Evolutionary conservation across 2,329 filamentous ascomycete genomes (phyloP), one percentile per base, ranked within the genome.

Genomic region (Cytospora piceae): DNA sequence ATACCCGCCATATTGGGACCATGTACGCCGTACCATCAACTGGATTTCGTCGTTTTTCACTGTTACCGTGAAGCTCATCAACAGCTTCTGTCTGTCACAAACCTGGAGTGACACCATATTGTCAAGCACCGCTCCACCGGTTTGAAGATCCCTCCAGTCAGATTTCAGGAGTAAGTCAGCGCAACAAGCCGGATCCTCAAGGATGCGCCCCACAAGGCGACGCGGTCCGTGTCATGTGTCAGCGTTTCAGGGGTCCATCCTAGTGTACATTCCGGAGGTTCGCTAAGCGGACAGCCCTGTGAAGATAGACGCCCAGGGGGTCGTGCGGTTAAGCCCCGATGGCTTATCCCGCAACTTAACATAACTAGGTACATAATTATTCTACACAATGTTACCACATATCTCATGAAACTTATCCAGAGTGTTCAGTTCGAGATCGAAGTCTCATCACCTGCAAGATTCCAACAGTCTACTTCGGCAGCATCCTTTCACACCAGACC

Each of bases 401-500:
- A 29, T 29, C 27, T 29, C 27, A 29, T 29, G 27, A n/a, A n/a
- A n/a, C n/a, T n/a, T n/a, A n/a, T n/a, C n/a, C n/a, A n/a, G n/a
- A n/a, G n/a, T n/a, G n/a, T n/a, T n/a, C n/a, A 29, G 27, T 29
- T 3, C 27, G 27, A 29, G 27, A 5, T 5, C 5, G 27, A 29
- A 29, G 27, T 29, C 27, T 29, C 27, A 29, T 29, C 5, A 29
- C 27, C 5, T 29, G 27, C 27, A 29, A 29, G 3, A 3, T 29
- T 5, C 27, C 27, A 29, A 3, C 27, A 29, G 27, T 29, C 31
- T 57, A 24, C 8, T 39, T 57, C 54, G 24, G 5, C 54, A 31
- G 29, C 31, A 34, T 58, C 65, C 67, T 70, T 11, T 70, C 22
- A 42, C 70, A 72, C 70, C 70, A 72, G 1, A 69, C 70, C 71